Percentiles rank a stretch among this genome's conserved stretches.
These are phyloP conservation scores for Sporisorium scitamineum DNA, from an alignment of 1,284 basidiomycete genomes.

Conservation along the genomic window DNA sequence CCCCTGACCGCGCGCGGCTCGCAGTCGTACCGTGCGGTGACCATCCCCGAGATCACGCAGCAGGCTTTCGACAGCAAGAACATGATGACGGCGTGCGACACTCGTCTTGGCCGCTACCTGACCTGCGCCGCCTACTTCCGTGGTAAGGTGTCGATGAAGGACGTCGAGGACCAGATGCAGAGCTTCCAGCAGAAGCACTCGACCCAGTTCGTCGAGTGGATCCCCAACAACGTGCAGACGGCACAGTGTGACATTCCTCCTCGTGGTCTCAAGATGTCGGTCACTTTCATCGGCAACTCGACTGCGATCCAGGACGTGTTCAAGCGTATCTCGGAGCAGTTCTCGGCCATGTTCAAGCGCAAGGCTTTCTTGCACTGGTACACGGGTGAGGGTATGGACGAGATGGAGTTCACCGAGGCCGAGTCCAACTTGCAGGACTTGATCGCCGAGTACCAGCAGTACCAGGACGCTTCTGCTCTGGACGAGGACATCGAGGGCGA, in stretches of 20 bases:
- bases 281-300: slow-evolving; percentile 69
- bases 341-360: slow-evolving; percentile 69
- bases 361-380: slow-evolving; percentile 71
- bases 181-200: slow-evolving; percentile 67
- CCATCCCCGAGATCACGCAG: slow-evolving; percentile 65
- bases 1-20: slow-evolving; percentile 68
- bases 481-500: slow-evolving; percentile 70
- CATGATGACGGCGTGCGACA: slow-evolving; percentile 81
- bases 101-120: slow-evolving; percentile 72
- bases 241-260: slow-evolving; percentile 68
- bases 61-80: slow-evolving; percentile 68
- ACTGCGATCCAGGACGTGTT: slow-evolving; percentile 68
- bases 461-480: slow-evolving; percentile 71
- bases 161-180: slow-evolving; percentile 69
- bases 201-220: slow-evolving; percentile 69
- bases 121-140: slow-evolving; percentile 70
- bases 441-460: slow-evolving; percentile 71
- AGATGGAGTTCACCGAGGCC: slow-evolving; percentile 71
- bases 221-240: slow-evolving; percentile 69
- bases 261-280: slow-evolving; percentile 68
- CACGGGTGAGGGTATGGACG: slow-evolving; percentile 70
- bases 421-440: slow-evolving; percentile 69
- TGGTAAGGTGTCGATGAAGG: slow-evolving; percentile 71
- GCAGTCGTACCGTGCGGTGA: slow-evolving; percentile 73
- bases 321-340: slow-evolving; percentile 69